Base-by-base conservation (phyloP, 2,329 filamentous ascomycete species). In the Fusarium sp. region DNA sequence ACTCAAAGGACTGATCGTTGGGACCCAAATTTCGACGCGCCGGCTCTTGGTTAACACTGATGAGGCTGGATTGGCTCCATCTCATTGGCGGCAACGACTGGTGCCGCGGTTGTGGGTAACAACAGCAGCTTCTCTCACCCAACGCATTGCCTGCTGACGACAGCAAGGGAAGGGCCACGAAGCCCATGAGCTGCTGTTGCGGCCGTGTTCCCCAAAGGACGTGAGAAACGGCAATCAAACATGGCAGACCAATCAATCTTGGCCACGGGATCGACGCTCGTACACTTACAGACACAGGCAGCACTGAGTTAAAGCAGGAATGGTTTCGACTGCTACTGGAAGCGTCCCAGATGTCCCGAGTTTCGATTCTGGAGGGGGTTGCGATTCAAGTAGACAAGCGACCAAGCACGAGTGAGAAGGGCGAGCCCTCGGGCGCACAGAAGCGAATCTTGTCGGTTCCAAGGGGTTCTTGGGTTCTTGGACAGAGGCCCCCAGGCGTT, bases 381-480 rank as follows among this genome's bases (percentile, higher is more conserved):
- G 23, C 27, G 56, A 66, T 54, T 57, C 52, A 58, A 70, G 44
- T 66, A 58, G 48, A 66, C 47, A 12, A 44, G 43, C 52, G 56
- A 36, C 34, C 48, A 15, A 48, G 64, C 65, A 67, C 59, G 23
- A 12, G 41, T 7, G 41, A 16, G 8, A 13, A 28, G 8, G 16
- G 23, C 36, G 41, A 55, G 30, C 50, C 44, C 53, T 48, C 31
- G 48, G 43, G 37, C 46, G 53, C 43, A 56, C 65, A 41, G 57
- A 50, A 62, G 37, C 40, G 58, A 44, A 61, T 65, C 40, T 43
- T 53, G 54, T 48, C 48, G 47, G 59, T 59, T 67, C 55, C 54
- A 71, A 68, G 68, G 68, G 68, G 68, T 48, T 66, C 57, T 46
- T 59, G 68, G 68, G 68, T 48, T 66, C 57, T 46, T 59, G 55